These are phyloP conservation scores for Gossypium rotundifolium DNA, from an alignment of 345 rosid species.

Conservation along the genomic window DNA sequence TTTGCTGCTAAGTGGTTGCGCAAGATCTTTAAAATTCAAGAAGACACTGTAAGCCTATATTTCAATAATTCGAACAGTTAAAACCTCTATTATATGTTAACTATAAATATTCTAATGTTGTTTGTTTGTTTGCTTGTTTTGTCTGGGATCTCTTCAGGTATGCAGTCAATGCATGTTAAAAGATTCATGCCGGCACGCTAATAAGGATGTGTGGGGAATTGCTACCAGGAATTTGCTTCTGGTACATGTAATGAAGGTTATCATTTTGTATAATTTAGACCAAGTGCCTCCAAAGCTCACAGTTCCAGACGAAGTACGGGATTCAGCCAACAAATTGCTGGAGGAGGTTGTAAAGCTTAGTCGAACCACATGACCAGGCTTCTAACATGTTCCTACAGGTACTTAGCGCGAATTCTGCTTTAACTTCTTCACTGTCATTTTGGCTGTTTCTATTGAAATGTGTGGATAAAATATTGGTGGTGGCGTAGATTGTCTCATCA, in stretches of 20 bases:
- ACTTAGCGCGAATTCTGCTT: not conserved
- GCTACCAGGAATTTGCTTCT: slow-evolving; percentile 38
- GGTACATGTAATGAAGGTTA: slow-evolving; percentile 53
- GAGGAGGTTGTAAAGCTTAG: slow-evolving; percentile 53
- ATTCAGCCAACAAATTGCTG: slow-evolving; percentile 42
- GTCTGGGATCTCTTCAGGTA: slow-evolving; percentile 39
- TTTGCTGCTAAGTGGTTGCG: slow-evolving; percentile 76
- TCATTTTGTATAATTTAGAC: slow-evolving; percentile 48
- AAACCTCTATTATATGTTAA: not conserved
- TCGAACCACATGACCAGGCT: slow-evolving; percentile 15
- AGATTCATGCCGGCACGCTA: slow-evolving; percentile 55
- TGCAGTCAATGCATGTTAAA: slow-evolving; percentile 54
- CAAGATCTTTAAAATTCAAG: slow-evolving; percentile 50
- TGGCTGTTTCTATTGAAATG: not conserved
- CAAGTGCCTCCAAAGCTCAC: slow-evolving; percentile 35
- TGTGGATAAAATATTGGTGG: not conserved
- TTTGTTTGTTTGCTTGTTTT: not conserved
- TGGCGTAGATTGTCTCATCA: not conserved
- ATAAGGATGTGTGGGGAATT: slow-evolving; percentile 43
- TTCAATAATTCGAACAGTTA: not conserved
- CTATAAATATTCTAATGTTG: not conserved
- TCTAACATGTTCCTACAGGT: not conserved
- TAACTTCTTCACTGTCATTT: not conserved
- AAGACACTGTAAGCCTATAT: slow-evolving; percentile 51
- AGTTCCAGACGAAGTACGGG: slow-evolving; percentile 51